A percentile compares a stretch with the other conserved stretches of the same genome.
Evolutionary conservation across 768 basidiomycete genomes (phyloP).

Genomic region (Boletus insuetus): DNA sequence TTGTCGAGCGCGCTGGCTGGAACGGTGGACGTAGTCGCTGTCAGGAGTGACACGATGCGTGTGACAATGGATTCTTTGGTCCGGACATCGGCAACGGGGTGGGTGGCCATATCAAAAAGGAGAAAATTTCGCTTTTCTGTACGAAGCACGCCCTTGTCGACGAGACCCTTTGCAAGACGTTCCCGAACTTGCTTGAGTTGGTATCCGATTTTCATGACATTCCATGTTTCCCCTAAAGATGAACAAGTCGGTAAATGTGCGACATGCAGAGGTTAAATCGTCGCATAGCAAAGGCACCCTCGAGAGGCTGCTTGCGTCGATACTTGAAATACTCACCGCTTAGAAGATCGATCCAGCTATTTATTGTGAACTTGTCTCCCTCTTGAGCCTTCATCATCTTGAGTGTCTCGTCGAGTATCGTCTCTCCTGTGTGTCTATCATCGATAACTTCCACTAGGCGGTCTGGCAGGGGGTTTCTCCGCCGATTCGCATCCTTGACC

Average conservation of each 20-base stretch:
- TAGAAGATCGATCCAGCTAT: slow-evolving; percentile 92
- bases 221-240: slow-evolving; percentile 94
- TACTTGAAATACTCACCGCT: slow-evolving; percentile 54
- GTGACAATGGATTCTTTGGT: slow-evolving; percentile 83
- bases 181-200: slow-evolving; percentile 98
- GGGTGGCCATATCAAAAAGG: slow-evolving; percentile 99
- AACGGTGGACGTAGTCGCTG: slow-evolving; percentile 77
- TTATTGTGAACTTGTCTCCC: slow-evolving; percentile 55
- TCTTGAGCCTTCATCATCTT: slow-evolving; percentile 91
- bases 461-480: slow-evolving; percentile 75
- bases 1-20: slow-evolving; percentile 72
- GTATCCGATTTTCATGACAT: slow-evolving; percentile 99
- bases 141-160: slow-evolving; percentile 98
- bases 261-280: not conserved
- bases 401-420: slow-evolving; percentile 91
- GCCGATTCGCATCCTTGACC: slow-evolving; percentile 72
- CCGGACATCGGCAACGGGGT: slow-evolving; percentile 91
- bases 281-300: not conserved
- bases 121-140: slow-evolving; percentile 99
- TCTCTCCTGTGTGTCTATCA: slow-evolving; percentile 91
- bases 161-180: slow-evolving; percentile 93
- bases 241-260: not conserved
- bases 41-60: slow-evolving; percentile 75
- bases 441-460: slow-evolving; percentile 89
- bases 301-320: not conserved